Evolutionary conservation across 208 protist genomes (phyloP).

Genomic region (Lotmaria passim): DNA sequence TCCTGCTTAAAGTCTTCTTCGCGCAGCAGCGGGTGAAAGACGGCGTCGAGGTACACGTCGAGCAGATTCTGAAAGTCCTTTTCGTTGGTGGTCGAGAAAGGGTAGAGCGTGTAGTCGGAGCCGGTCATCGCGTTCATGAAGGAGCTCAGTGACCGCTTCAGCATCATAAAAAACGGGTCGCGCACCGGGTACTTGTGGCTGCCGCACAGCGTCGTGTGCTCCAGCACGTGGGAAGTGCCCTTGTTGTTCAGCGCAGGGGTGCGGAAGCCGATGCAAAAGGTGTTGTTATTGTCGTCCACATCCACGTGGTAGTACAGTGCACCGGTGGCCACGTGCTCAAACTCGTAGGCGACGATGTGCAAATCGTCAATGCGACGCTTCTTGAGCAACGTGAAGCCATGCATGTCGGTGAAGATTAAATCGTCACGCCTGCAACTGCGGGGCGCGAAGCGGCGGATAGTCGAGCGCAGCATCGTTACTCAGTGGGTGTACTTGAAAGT

Average conservation of each 20-base stretch:
- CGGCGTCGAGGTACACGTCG: conserved; percentile 94
- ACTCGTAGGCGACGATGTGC: conserved; percentile 79
- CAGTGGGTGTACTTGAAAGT: neutral
- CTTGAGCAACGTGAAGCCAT: conserved; percentile 73
- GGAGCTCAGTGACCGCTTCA: conserved; percentile 87
- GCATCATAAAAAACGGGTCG: conserved; percentile 93
- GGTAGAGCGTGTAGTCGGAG: conserved; percentile 94
- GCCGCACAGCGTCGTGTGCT: conserved; percentile 97
- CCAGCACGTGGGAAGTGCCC: conserved; percentile 96
- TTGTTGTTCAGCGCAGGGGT: conserved; percentile 94
- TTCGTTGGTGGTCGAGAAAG: conserved; percentile 92
- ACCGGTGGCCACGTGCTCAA: conserved; percentile 73
- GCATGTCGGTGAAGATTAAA: conserved; percentile 49
- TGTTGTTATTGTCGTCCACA: conserved; percentile 95
- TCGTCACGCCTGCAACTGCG: conserved; percentile 19
- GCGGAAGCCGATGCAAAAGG: conserved; percentile 96
- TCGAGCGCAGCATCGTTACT: conserved; percentile 59
- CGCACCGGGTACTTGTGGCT: conserved; percentile 95
- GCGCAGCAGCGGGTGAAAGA: conserved; percentile 88
- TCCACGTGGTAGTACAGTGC: conserved; percentile 94
- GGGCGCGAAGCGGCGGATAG: conserved; percentile 34
- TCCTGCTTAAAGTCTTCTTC: conserved; percentile 93
- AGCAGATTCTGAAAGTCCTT: conserved; percentile 94
- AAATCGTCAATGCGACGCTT: conserved; percentile 73
- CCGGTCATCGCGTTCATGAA: conserved; percentile 96